Evolutionary conservation across 2,329 filamentous ascomycete genomes (phyloP), one percentile per base, ranked within the genome.

Genomic region (Botrytis pseudocinerea): DNA sequence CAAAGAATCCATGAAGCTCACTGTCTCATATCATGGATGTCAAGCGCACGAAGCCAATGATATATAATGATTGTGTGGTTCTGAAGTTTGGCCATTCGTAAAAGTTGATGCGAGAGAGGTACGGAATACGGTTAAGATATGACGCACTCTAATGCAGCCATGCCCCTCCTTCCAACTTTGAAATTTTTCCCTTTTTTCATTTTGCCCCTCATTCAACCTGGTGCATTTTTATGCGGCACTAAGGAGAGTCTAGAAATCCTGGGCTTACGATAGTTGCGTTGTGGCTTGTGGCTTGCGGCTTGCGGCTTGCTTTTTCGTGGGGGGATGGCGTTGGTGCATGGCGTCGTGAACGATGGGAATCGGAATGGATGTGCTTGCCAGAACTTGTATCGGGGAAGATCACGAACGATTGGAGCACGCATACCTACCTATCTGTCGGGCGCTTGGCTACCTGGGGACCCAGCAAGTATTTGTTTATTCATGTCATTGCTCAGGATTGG

Each of bases 131-230:
- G 16, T 28, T 18, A 28, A 44, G 61, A 25, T 64, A 64, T 66
- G 64, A 66, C 64, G 64, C 32, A 20, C 48, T 66, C 18, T 46
- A 9, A 38, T n/a, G 38, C 22, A 7, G 18, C 22, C 38, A n/a
- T 51, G 63, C 63, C 64, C 64, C 64, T 51, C 48, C 35, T 54
- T 68, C 35, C 64, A 54, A 54, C 14, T 22, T 54, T 28, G 4
- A 54, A 20, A 28, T 28, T 54, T 51, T 51, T 9, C 32, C 18
- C n/a, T 28, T 38, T 66, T 54, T 10, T 25, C 16, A 16, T 20
- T 51, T 40, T n/a, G 22, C 64, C 46, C 46, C 35, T 54, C 64
- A 40, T 38, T 38, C 32, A 38, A 38, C 35, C 35, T 38, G 35
- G 35, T 38, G 12, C 38, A 6, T 54, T 28, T 48, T 40, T 2